Evolutionary conservation across 306 rosid genomes (phyloP).

Genomic region (Fragaria vesca): DNA sequence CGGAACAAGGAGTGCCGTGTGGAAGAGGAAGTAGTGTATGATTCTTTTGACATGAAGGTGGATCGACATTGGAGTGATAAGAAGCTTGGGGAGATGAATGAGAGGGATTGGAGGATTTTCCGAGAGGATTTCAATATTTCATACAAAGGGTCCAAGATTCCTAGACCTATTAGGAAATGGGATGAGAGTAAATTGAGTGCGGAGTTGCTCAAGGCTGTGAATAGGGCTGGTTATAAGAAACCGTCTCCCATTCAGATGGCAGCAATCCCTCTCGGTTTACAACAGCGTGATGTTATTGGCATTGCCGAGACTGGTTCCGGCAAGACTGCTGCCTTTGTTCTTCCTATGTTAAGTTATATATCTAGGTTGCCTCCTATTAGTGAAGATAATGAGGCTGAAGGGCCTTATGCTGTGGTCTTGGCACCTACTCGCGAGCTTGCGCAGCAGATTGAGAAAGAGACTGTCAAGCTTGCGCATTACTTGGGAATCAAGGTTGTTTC

Average conservation of each 20-base stretch:
- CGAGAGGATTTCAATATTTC: conserved; percentile 78
- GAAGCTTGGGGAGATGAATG: conserved; percentile 80
- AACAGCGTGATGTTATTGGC: conserved; percentile 83
- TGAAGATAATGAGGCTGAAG: conserved; percentile 86
- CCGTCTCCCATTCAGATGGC: conserved; percentile 66
- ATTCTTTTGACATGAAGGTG: conserved; percentile 1
- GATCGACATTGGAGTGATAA: conserved; percentile 82
- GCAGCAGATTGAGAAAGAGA: conserved; percentile 84
- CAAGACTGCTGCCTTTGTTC: conserved; percentile 38
- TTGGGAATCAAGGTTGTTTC: conserved; percentile 64
- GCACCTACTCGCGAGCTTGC: conserved; percentile 92
- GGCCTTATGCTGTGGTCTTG: conserved; percentile 90
- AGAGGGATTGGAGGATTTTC: conserved; percentile 82
- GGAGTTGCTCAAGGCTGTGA: conserved; percentile 67
- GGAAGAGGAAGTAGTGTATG: not conserved
- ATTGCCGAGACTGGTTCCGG: conserved; percentile 55
- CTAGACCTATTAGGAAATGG: conserved; percentile 81
- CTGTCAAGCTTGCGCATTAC: conserved; percentile 73
- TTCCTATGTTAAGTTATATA: conserved; percentile 75
- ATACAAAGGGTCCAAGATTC: conserved; percentile 75
- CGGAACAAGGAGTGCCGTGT: too few relatives aligned
- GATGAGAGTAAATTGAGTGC: conserved; percentile 58
- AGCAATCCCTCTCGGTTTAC: conserved; percentile 44
- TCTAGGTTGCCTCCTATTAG: conserved; percentile 76
- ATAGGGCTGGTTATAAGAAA: conserved; percentile 75